A percentile compares a stretch with the other conserved stretches of the same genome.
Evolutionary conservation across 768 basidiomycete genomes (phyloP).

Genomic region (Lentinula aciculospora): DNA sequence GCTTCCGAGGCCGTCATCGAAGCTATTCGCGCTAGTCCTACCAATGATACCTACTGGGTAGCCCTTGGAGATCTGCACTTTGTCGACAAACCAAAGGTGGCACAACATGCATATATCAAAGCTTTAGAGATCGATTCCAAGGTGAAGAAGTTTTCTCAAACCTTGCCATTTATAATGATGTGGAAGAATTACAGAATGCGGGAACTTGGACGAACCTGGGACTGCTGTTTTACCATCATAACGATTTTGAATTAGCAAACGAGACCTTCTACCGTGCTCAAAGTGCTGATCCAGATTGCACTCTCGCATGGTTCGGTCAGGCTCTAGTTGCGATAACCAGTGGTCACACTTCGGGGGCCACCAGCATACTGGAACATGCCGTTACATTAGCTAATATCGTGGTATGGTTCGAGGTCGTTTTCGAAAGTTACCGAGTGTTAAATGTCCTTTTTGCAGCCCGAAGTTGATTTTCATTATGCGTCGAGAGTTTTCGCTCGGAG

Average conservation of each 20-base stretch:
- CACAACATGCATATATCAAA: slow-evolving; percentile 90
- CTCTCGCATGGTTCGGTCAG: slow-evolving; percentile 88
- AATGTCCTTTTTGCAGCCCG: slow-evolving; percentile 44
- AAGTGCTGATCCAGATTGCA: slow-evolving; percentile 86
- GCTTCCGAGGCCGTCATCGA: slow-evolving; percentile 54
- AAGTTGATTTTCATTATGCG: slow-evolving; percentile 77
- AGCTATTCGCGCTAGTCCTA: slow-evolving; percentile 69
- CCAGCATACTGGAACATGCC: slow-evolving; percentile 69
- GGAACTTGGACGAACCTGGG: slow-evolving; percentile 85
- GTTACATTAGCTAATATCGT: slow-evolving; percentile 50
- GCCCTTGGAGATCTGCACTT: slow-evolving; percentile 76
- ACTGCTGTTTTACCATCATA: slow-evolving; percentile 74
- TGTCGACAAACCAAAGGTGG: slow-evolving; percentile 56
- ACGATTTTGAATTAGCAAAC: slow-evolving; percentile 77
- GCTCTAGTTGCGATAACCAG: slow-evolving; percentile 61
- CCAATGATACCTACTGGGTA: slow-evolving; percentile 75
- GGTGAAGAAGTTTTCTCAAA: slow-evolving; percentile 32
- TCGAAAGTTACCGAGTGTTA: not conserved
- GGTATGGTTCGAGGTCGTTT: slow-evolving; percentile 34
- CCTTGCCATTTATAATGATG: not conserved
- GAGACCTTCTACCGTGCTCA: slow-evolving; percentile 86
- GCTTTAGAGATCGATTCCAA: slow-evolving; percentile 84
- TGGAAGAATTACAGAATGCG: slow-evolving; percentile 46
- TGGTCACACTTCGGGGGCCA: slow-evolving; percentile 56
- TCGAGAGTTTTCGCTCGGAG: slow-evolving; percentile 45